Conservation (phyloP, 257 asterid species). For the Osmanthus fragrans region DNA sequence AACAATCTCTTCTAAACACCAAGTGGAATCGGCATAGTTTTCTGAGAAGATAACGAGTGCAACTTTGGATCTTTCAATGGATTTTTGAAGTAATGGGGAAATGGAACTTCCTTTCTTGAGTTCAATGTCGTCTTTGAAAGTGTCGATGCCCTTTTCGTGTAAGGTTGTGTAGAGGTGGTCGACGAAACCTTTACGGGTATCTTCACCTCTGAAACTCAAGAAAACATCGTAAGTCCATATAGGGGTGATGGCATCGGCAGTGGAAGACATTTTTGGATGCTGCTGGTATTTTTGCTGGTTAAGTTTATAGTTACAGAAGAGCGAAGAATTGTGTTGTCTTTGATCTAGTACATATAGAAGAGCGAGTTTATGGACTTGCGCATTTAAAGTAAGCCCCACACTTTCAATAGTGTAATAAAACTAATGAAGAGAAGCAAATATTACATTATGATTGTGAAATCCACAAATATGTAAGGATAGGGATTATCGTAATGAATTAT, state of each 20-base stretch:
- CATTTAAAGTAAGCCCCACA: too few relatives aligned
- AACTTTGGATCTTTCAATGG: conserved; percentile 14
- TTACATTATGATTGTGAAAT: too few relatives aligned
- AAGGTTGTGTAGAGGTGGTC: conserved; percentile 20
- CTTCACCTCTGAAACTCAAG: conserved; percentile 32
- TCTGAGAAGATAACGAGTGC: conserved; percentile 19
- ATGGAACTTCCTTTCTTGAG: conserved; percentile 16
- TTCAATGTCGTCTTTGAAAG: conserved; percentile 20
- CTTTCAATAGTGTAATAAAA: too few relatives aligned
- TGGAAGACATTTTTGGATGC: neutral
- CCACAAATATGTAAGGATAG: too few relatives aligned
- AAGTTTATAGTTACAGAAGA: too few relatives aligned
- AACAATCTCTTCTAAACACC: conserved; percentile 22
- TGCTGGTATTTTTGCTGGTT: neutral
- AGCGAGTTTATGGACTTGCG: too few relatives aligned
- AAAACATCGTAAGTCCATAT: conserved; percentile 19
- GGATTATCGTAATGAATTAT: too few relatives aligned
- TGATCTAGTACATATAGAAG: too few relatives aligned
- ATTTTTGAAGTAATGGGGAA: neutral
- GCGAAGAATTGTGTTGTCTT: too few relatives aligned
- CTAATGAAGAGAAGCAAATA: too few relatives aligned
- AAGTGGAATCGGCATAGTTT: conserved; percentile 18
- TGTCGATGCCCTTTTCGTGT: neutral
- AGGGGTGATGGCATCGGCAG: neutral
- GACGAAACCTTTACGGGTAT: conserved; percentile 21